Evolutionary conservation across 768 basidiomycete genomes (phyloP).

Genomic region (Cystofilobasidium capitatum): DNA sequence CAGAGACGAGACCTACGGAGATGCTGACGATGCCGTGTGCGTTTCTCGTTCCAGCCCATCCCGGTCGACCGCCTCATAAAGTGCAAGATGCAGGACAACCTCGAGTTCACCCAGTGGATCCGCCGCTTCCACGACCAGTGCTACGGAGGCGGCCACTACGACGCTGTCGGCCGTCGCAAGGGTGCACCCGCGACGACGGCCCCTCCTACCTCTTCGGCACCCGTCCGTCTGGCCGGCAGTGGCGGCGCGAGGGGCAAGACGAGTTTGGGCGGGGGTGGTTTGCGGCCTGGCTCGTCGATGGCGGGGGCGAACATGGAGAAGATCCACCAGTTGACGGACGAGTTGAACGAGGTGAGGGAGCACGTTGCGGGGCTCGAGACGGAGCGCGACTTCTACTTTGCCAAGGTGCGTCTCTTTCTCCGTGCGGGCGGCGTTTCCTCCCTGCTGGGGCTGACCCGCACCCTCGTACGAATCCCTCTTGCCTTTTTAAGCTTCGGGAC

Average conservation of each 20-base stretch:
- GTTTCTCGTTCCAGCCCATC: constrained; percentile 56
- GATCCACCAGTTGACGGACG: constrained; percentile 53
- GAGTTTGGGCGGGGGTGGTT: not conserved
- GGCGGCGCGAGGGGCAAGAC: constrained; percentile 1
- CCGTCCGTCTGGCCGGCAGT: not conserved
- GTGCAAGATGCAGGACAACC: constrained; percentile 99
- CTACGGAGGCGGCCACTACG: constrained; percentile 77
- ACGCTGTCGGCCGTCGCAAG: constrained; percentile 68
- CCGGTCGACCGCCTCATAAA: constrained; percentile 87
- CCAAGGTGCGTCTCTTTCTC: constrained; percentile 56
- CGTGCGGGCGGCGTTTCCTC: constrained; percentile 3
- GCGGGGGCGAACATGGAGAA: constrained; percentile 49
- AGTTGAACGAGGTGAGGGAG: constrained; percentile 68
- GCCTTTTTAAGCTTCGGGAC: constrained; percentile 63
- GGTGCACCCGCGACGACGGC: constrained; percentile 40
- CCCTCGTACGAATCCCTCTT: not conserved
- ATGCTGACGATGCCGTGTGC: constrained; percentile 7
- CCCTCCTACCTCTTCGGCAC: not conserved
- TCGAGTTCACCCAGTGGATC: constrained; percentile 97
- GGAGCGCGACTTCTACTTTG: constrained; percentile 97
- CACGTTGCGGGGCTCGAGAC: constrained; percentile 89
- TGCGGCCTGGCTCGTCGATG: constrained; percentile 11
- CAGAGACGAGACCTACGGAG: not conserved
- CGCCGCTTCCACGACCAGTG: constrained; percentile 92
- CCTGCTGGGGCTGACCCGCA: not conserved